Evolutionary conservation across 139 green algal genomes (phyloP), one percentile per base, ranked within the genome.

Genomic region (Eudorina sp.): DNA sequence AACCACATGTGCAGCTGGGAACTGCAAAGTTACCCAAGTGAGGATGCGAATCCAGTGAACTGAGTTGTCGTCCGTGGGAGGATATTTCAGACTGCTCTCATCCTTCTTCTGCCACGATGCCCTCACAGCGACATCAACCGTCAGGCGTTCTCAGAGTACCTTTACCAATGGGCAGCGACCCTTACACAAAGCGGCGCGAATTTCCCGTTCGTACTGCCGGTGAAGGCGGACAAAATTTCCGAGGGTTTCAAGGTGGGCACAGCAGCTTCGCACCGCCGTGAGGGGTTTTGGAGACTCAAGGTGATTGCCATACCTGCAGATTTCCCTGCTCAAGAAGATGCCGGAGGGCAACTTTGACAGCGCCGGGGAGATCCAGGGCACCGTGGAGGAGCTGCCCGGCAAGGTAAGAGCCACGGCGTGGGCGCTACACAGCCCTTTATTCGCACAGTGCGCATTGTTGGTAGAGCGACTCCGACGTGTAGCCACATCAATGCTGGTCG

Each of bases 81-180:
- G n/a, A n/a, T n/a, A n/a, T n/a, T n/a, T n/a, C n/a, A n/a, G n/a
- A n/a, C n/a, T n/a, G n/a, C n/a, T n/a, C n/a, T n/a, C n/a, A n/a
- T n/a, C n/a, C n/a, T n/a, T n/a, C n/a, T n/a, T n/a, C n/a, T n/a
- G n/a, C n/a, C n/a, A 13, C 41, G 2, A 46, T 43, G 1, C 11
- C 31, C 8, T 23, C 41, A 13, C 58, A 85, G 78, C 36, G 55
- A 73, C 29, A 51, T 85, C 40, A 55, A 74, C 38, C 21, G 41
- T 38, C 2, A 38, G 4, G 78, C 78, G 11, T 74, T 72, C 51
- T 38, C 46, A 8, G 66, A 74, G 40, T 86, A 85, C 40, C 51
- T 80, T 1, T 81, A 92, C 75, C 89, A 92, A 48, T 92, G 90
- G 90, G 90, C 90, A 0, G 60, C 90, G 5, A 92, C 90, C 19